phyloP scores from a whole-genome alignment of 2,329 filamentous ascomycete genomes.

The Samsoniella hepiali region DNA sequence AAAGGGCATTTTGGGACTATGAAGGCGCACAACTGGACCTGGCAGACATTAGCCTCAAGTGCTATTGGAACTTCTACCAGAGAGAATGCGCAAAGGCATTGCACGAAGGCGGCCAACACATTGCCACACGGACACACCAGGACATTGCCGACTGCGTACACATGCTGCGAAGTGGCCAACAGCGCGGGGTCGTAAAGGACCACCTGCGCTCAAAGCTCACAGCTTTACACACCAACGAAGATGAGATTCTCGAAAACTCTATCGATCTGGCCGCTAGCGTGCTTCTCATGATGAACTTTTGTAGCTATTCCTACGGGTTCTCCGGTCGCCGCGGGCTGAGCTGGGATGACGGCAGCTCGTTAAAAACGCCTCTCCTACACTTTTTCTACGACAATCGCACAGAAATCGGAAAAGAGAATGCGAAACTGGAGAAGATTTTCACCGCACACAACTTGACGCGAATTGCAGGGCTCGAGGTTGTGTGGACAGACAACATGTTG shows the following conservation, averaged over 20 bases:
- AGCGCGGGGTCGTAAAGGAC: not conserved
- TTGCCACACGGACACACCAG: not conserved
- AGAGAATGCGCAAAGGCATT: not conserved
- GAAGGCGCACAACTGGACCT: not conserved
- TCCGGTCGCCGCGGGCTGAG: not conserved
- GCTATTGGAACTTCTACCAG: not conserved
- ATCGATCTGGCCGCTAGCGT: not conserved
- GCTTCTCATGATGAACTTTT: slow-evolving; percentile 1
- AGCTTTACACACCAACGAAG: not conserved
- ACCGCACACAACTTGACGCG: slow-evolving; percentile 17
- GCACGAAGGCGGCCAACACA: not conserved
- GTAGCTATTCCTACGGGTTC: not conserved
- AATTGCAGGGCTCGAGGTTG: slow-evolving; percentile 36
- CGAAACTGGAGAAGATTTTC: slow-evolving; percentile 7
- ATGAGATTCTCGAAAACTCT: not conserved
- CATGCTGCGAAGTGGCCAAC: not conserved
- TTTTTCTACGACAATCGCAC: not conserved
- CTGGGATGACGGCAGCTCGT: not conserved
- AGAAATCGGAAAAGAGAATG: not conserved
- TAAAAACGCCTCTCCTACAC: not conserved
- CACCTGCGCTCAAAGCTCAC: not conserved
- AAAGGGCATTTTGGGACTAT: not conserved
- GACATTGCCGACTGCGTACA: not conserved
- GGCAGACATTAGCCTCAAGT: not conserved
- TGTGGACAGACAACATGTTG: slow-evolving; percentile 38